These are phyloP conservation scores for Trichoderma cornu-damae DNA, from an alignment of 2,329 filamentous ascomycete genomes.

Conservation along the genomic window DNA sequence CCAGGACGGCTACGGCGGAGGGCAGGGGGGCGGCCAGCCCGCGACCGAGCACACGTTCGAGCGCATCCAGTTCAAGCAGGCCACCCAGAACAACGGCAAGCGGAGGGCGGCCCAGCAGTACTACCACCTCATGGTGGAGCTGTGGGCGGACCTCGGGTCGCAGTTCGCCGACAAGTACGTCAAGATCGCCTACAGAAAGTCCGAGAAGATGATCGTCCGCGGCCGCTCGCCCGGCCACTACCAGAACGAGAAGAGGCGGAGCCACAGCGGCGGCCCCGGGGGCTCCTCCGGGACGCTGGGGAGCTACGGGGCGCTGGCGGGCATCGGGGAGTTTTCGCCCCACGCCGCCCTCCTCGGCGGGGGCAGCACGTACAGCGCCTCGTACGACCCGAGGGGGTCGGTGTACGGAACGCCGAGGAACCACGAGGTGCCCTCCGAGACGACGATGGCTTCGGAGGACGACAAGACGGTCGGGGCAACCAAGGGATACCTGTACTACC, in stretches of 20 bases:
- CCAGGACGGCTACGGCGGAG: conserved; percentile 37
- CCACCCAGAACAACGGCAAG: conserved; percentile 91
- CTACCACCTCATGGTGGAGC: conserved; percentile 83
- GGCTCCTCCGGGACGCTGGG: conserved; percentile 61
- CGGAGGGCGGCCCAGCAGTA: conserved; percentile 85
- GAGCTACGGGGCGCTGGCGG: conserved; percentile 29
- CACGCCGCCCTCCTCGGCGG: conserved; percentile 1
- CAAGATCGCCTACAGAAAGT: conserved; percentile 66
- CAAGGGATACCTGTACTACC: conserved; percentile 54
- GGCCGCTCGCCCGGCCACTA: conserved; percentile 79
- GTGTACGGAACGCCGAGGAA: conserved; percentile 34
- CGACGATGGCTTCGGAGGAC: conserved; percentile 48
- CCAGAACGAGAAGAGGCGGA: conserved; percentile 63
- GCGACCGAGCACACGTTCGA: conserved; percentile 66
- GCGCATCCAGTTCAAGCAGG: conserved; percentile 89
- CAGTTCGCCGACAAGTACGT: conserved; percentile 53
- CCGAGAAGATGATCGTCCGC: conserved; percentile 80
- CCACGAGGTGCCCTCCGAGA: conserved; percentile 47
- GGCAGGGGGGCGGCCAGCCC: conserved; percentile 31
- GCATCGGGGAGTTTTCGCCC: conserved; percentile 28
- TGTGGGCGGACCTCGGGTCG: conserved; percentile 63
- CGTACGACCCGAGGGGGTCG: conserved; percentile 10
- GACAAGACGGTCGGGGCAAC: conserved; percentile 44
- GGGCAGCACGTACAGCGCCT: conserved; percentile 2
- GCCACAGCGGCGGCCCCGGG: conserved; percentile 61